Conservation (phyloP, 2,329 filamentous ascomycete genomes). For the Fusarium pilosicola region DNA sequence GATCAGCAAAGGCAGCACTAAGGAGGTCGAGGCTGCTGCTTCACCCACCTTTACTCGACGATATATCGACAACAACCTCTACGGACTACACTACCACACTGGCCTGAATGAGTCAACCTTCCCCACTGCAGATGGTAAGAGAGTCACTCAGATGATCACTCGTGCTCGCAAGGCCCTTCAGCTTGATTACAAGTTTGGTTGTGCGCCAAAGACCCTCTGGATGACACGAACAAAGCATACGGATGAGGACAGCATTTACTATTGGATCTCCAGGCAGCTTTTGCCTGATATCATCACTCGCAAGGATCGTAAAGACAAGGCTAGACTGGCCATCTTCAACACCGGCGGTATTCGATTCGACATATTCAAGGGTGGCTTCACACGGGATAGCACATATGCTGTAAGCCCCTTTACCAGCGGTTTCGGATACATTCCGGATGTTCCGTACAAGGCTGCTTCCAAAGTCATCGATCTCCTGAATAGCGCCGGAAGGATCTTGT, state of each 20-base stretch:
- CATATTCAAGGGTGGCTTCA: conserved; percentile 92
- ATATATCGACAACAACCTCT: conserved; percentile 95
- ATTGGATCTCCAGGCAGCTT: conserved; percentile 80
- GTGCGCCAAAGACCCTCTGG: conserved; percentile 83
- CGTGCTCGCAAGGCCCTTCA: conserved; percentile 74
- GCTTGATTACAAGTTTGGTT: conserved; percentile 82
- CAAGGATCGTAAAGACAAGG: conserved; percentile 65
- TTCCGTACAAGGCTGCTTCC: conserved; percentile 80
- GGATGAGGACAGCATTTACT: conserved; percentile 78
- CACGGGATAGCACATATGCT: conserved; percentile 84
- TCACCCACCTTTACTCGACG: conserved; percentile 74
- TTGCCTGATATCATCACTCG: conserved; percentile 74
- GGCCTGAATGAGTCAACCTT: conserved; percentile 78
- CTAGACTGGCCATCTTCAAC: conserved; percentile 82
- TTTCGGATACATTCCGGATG: conserved; percentile 80
- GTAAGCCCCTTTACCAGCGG: conserved; percentile 88
- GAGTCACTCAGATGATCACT: conserved; percentile 76
- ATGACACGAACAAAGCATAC: conserved; percentile 82
- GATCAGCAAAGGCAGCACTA: conserved; percentile 48
- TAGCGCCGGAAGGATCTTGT: conserved; percentile 61
- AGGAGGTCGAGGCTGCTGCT: conserved; percentile 45
- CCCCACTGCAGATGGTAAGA: conserved; percentile 76
- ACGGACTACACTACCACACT: conserved; percentile 84
- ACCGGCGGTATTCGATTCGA: conserved; percentile 95
- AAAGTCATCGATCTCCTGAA: conserved; percentile 73